These are phyloP conservation scores for Cytospora schulzeri DNA, from an alignment of 2,329 filamentous ascomycete species.

Conservation along the genomic window DNA sequence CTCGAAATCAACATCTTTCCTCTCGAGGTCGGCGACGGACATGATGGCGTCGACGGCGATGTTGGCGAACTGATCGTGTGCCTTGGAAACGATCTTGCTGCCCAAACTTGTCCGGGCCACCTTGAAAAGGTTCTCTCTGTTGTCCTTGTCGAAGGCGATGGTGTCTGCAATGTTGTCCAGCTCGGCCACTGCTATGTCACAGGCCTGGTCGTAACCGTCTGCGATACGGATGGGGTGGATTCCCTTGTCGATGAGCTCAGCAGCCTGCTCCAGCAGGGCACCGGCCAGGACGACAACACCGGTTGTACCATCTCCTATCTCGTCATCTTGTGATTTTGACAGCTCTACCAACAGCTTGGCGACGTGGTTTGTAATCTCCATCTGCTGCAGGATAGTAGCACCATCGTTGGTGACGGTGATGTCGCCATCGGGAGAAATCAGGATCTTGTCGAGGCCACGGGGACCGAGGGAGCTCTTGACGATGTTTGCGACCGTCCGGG, in stretches of 20 bases:
- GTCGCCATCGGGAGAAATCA: constrained; percentile 97
- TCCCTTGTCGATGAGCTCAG: constrained; percentile 98
- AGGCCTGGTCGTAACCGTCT: constrained; percentile 96
- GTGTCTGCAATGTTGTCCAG: constrained; percentile 91
- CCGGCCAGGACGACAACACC: constrained; percentile 96
- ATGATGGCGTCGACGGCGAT: constrained; percentile 97
- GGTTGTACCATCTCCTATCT: constrained; percentile 97
- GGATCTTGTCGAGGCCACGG: constrained; percentile 95
- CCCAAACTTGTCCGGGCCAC: constrained; percentile 95
- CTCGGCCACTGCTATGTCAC: constrained; percentile 91
- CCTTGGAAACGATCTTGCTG: constrained; percentile 98
- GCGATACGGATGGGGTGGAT: constrained; percentile 99
- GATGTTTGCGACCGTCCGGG: constrained; percentile 93
- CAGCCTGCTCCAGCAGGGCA: constrained; percentile 91
- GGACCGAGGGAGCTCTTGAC: constrained; percentile 97
- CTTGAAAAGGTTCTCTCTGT: constrained; percentile 86
- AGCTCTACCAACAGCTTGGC: constrained; percentile 96
- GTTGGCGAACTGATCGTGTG: constrained; percentile 95
- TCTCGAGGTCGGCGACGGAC: constrained; percentile 92
- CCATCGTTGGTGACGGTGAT: constrained; percentile 99
- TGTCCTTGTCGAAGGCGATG: constrained; percentile 78
- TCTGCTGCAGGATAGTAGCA: constrained; percentile 94
- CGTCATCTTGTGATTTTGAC: constrained; percentile 97
- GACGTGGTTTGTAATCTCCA: constrained; percentile 99
- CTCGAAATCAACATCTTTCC: constrained; percentile 98